phyloP scores from a whole-genome alignment of 768 basidiomycete species.

The Rhodotorula taiwanensis region DNA sequence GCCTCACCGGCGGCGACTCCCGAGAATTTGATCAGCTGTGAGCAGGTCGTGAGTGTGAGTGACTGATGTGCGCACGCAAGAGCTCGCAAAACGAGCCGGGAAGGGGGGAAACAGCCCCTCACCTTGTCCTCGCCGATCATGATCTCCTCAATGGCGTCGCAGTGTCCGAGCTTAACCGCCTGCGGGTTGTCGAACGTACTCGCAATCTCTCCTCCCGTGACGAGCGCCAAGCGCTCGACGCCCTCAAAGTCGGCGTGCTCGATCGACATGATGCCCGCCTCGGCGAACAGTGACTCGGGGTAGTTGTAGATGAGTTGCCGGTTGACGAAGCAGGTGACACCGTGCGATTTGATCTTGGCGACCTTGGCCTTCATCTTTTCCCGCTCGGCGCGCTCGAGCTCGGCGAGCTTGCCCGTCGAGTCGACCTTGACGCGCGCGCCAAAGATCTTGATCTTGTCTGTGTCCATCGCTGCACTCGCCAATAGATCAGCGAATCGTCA shows the following conservation, averaged over 20 bases:
- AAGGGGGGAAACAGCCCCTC: constrained; percentile 32
- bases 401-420: constrained; percentile 90
- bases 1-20: constrained; percentile 96
- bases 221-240: constrained; percentile 87
- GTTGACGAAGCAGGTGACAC: constrained; percentile 96
- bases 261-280: constrained; percentile 89
- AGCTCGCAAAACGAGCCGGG: not conserved
- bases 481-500: not conserved
- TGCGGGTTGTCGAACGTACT: constrained; percentile 91
- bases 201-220: constrained; percentile 95
- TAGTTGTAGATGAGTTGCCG: constrained; percentile 99
- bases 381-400: constrained; percentile 91
- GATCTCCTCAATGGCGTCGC: constrained; percentile 94
- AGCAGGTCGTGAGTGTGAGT: too few species aligned
- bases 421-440: constrained; percentile 95
- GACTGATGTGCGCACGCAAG: not conserved
- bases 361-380: constrained; percentile 99
- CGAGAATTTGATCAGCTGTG: constrained; percentile 95
- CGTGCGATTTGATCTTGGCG: constrained; percentile 83
- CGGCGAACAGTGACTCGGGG: constrained; percentile 88
- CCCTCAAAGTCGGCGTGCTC: constrained; percentile 99
- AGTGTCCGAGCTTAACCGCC: constrained; percentile 81
- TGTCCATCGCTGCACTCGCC: constrained; percentile 74
- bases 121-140: constrained; percentile 99
- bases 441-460: constrained; percentile 99